Base-by-base conservation (phyloP, 2,329 filamentous ascomycete genomes). In the Xylariaceae sp. region DNA sequence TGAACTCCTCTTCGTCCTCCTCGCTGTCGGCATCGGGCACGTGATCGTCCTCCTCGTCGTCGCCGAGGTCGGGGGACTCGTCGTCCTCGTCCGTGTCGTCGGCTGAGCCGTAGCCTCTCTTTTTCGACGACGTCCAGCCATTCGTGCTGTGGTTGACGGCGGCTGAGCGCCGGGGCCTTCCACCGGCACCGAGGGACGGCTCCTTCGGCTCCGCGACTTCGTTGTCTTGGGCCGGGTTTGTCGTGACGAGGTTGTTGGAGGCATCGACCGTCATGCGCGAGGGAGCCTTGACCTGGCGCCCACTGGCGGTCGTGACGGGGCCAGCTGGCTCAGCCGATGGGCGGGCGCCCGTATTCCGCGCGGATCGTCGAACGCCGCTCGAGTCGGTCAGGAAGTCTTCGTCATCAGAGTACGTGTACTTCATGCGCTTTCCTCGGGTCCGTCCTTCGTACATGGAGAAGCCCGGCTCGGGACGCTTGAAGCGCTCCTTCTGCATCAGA, bases 361-460 rank as follows among this genome's bases (percentile, higher is more conserved):
- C 72, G 10, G 85, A 86, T 5, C 80, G 75, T 67, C 89, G 56
- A 5, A 53, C 56, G 8, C 27, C 27, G 14, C 73, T 72, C 22
- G 79, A 80, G 52, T 80, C 75, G n/a, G 75, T 75, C 36, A 68
- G 73, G 32, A 77, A 76, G 12, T 80, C 77, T 22, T 93, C 86
- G 16, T 93, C 86, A 33, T 95, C 89, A 0, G 88, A 93, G 54
- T 85, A 98, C 0, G 87, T 98, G 55, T 98, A 98, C 59, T 89
- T 93, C 63, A 94, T 83, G 40, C 90, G 83, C 67, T 98, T 96
- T 36, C 92, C 92, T 38, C 92, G 79, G 5, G 93, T 98, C 33
- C 92, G 85, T 31, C 92, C 92, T 64, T 98, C 92, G 57, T 98
- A 98, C 37, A 94, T 68, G 1, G 89, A 95, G 55, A 90, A 93